Percentiles rank a stretch among this genome's conserved stretches.
Conservation (phyloP, 2,329 filamentous ascomycete genomes). For the Paraphoma sp. region DNA sequence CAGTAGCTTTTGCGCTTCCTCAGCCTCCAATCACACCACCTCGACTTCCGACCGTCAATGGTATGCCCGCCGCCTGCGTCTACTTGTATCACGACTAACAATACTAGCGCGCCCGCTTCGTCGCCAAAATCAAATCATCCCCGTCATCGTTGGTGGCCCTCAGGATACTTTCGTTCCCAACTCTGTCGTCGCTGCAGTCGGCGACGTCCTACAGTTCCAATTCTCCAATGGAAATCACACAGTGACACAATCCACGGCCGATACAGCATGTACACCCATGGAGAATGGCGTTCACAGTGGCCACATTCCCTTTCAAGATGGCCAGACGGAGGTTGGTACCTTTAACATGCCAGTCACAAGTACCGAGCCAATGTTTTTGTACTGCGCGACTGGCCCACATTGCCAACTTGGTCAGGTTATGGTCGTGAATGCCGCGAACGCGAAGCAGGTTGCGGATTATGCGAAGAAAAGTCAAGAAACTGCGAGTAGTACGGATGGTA, state of each 20-base stretch:
- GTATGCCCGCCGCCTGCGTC: background rate
- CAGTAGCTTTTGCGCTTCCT: slow-evolving; percentile 22
- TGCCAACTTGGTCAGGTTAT: slow-evolving; percentile 39
- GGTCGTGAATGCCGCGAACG: slow-evolving; percentile 31
- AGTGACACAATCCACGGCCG: slow-evolving; percentile 34
- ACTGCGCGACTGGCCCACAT: slow-evolving; percentile 40
- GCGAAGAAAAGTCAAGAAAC: slow-evolving; percentile 32
- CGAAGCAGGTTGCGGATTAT: slow-evolving; percentile 35
- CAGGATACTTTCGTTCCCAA: slow-evolving; percentile 41
- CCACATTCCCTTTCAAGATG: slow-evolving; percentile 37
- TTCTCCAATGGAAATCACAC: slow-evolving; percentile 44
- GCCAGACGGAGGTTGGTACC: slow-evolving; percentile 37
- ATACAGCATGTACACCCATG: slow-evolving; percentile 35
- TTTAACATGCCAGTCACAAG: slow-evolving; percentile 40
- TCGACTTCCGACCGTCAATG: slow-evolving; percentile 3
- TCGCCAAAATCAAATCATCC: slow-evolving; percentile 31
- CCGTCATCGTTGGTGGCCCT: slow-evolving; percentile 38
- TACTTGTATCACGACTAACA: background rate
- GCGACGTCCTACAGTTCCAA: slow-evolving; percentile 40
- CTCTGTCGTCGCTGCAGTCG: slow-evolving; percentile 31
- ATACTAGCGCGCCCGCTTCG: slow-evolving; percentile 25
- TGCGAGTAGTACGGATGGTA: slow-evolving; percentile 28
- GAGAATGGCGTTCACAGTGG: slow-evolving; percentile 37
- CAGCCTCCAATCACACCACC: slow-evolving; percentile 3
- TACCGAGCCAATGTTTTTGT: slow-evolving; percentile 39